Conservation (phyloP, 2,329 filamentous ascomycete species). For the Ascochyta clinopodiicola region DNA sequence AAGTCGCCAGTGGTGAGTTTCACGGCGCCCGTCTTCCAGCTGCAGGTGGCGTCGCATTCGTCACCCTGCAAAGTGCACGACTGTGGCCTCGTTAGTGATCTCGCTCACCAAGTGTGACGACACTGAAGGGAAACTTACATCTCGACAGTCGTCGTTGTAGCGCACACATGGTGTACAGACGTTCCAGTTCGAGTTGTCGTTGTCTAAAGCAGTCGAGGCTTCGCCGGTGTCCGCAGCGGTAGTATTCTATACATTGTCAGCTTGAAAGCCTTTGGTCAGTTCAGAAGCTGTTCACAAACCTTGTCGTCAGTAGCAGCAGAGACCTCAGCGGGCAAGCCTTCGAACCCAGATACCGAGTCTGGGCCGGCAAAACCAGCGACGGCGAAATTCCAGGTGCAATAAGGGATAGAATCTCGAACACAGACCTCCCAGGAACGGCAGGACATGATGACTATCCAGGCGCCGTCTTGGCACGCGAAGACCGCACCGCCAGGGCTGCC, state of each 20-base stretch:
- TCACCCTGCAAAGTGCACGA: not conserved
- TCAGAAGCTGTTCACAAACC: not conserved
- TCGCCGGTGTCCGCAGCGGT: not conserved
- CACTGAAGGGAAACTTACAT: not conserved
- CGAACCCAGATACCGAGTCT: not conserved
- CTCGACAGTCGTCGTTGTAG: not conserved
- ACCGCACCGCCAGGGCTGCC: constrained; percentile 2
- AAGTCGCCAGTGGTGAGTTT: constrained; percentile 6
- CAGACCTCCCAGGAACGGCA: not conserved
- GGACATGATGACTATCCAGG: not conserved
- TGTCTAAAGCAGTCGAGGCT: not conserved
- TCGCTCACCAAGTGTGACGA: not conserved
- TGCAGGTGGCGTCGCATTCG: not conserved
- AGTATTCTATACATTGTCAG: not conserved
- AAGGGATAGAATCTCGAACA: not conserved
- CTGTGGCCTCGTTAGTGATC: not conserved
- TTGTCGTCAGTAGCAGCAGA: not conserved
- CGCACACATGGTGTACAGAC: not conserved
- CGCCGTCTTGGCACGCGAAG: constrained; percentile 1
- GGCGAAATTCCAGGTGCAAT: not conserved
- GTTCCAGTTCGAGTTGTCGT: not conserved
- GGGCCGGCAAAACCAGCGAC: not conserved
- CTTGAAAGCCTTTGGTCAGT: not conserved
- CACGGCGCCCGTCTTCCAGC: not conserved
- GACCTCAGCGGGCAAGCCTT: not conserved